A percentile compares a stretch with the other conserved stretches of the same genome.
These are phyloP conservation scores for Juglanconis oblonga DNA, from an alignment of 2,329 filamentous ascomycete species.

Conservation along the genomic window DNA sequence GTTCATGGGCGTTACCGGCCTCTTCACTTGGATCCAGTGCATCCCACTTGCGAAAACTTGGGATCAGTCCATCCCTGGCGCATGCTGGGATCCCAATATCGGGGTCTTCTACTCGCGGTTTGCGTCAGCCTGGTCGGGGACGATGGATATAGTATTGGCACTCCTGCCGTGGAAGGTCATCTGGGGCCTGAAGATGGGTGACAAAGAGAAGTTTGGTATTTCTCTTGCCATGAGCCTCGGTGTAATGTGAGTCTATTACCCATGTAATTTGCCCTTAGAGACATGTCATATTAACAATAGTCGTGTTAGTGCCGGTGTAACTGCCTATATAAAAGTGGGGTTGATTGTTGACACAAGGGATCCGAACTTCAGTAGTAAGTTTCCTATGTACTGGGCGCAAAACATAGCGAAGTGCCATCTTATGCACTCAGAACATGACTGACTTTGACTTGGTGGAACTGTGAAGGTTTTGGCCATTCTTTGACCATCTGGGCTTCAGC, in stretches of 20 bases:
- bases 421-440: too few relatives aligned
- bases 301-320: accelerated
- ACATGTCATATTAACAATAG: not conserved
- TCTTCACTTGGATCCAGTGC: slow-evolving; percentile 29
- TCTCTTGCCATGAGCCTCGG: slow-evolving; percentile 20
- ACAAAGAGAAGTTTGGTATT: slow-evolving; percentile 16
- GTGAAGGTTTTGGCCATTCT: not conserved
- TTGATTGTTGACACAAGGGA: too few relatives aligned
- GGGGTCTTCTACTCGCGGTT: slow-evolving; percentile 24
- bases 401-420: too few relatives aligned
- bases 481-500: not conserved
- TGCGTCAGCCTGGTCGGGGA: slow-evolving; percentile 13
- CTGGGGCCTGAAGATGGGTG: slow-evolving; percentile 13
- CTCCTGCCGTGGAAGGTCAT: slow-evolving; percentile 18
- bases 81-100: slow-evolving; percentile 23
- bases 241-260: slow-evolving; percentile 26
- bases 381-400: too few relatives aligned
- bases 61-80: slow-evolving; percentile 21
- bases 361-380: too few relatives aligned
- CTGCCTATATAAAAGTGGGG: too few relatives aligned
- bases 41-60: slow-evolving; percentile 26
- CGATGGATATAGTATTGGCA: slow-evolving; percentile 18
- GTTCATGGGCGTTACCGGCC: slow-evolving; percentile 23
- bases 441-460: not conserved
- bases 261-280: not conserved